Conservation (phyloP, 2,329 filamentous ascomycete species). For the Trichoderma aggressivum region DNA sequence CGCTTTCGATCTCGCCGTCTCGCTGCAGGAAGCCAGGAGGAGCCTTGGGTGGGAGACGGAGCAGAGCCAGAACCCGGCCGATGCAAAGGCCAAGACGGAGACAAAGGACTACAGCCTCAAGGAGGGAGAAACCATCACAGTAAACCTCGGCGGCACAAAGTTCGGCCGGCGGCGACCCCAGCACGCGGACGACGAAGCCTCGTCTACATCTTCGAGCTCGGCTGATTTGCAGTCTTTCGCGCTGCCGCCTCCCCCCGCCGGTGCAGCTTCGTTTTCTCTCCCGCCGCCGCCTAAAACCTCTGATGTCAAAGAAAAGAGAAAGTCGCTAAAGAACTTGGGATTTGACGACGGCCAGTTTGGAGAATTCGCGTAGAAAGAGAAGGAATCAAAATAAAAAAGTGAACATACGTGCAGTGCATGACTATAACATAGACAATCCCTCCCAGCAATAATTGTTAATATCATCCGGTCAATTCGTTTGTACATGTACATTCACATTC, state of each 20-base stretch:
- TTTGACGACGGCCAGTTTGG: constrained; percentile 89
- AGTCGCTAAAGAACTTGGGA: constrained; percentile 62
- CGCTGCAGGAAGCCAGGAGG: constrained; percentile 73
- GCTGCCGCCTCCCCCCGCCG: constrained; percentile 64
- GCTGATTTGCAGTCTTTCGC: constrained; percentile 58
- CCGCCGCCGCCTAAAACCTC: constrained; percentile 65
- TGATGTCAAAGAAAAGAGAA: constrained; percentile 58
- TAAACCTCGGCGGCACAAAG: constrained; percentile 62
- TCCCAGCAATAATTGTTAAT: constrained; percentile 17
- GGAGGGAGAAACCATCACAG: constrained; percentile 83
- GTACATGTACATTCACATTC: neutral
- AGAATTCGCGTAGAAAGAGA: constrained; percentile 60
- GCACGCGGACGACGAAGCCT: constrained; percentile 12
- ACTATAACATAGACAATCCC: constrained; percentile 7
- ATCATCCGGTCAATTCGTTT: neutral
- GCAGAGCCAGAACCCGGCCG: constrained; percentile 33
- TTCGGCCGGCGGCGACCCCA: constrained; percentile 48
- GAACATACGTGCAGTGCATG: constrained; percentile 11
- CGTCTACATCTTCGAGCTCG: constrained; percentile 22
- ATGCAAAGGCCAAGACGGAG: constrained; percentile 37
- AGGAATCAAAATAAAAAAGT: neutral
- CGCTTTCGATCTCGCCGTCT: constrained; percentile 81
- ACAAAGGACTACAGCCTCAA: constrained; percentile 76
- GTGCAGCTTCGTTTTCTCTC: constrained; percentile 44
- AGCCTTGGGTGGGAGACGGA: constrained; percentile 58